Base-by-base conservation (phyloP, 768 basidiomycete genomes). In the Boletus rex-veris region DNA sequence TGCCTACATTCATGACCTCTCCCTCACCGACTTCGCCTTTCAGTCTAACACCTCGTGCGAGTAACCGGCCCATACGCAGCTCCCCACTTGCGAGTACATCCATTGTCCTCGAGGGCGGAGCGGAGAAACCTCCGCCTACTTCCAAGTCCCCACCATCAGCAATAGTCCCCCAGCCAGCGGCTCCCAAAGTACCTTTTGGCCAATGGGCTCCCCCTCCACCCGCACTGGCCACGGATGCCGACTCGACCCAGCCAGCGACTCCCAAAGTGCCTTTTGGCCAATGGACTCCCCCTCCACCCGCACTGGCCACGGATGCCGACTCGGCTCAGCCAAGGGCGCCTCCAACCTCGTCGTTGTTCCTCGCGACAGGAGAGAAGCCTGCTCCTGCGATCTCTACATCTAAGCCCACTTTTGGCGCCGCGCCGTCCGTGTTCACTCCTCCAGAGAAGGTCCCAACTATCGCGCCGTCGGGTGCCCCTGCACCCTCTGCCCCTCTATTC, bases 21-120 rank as follows among this genome's bases (percentile, higher is more conserved):
- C 60, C 51, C 30, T 64, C 53, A 30, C 53, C 58, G 14, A 31
- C 45, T 63, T 75, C 80, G 19, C 69, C 74, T 3, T 65, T 84
- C 31, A 77, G 77, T 21, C 65, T 66, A 26, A 44, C 79, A 16
- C 81, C 83, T 18, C 76, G 86, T 37, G 78, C 86, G 18, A 60
- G 48, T 12, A 68, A 57, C 8, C 80, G 84, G 7, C 88, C 88
- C 0, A 69, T 77, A 4, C 82, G 86, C n/a, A 91, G 90, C 59
- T 90, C 90, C 4, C 90, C 90, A 2, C 73, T 91, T 45, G 84
- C 89, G 5, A 82, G 69, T 52, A 74, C 77, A 6, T 73, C 82
- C 48, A 73, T 73, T 51, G 80, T 75, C 19, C 78, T 79, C 15
- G 80, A 80, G 9, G 69, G 69, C 16, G 68, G 70, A 24, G 49